These are phyloP conservation scores for Acanthamoeba sp. DNA, from an alignment of 208 protist species.

Conservation along the genomic window DNA sequence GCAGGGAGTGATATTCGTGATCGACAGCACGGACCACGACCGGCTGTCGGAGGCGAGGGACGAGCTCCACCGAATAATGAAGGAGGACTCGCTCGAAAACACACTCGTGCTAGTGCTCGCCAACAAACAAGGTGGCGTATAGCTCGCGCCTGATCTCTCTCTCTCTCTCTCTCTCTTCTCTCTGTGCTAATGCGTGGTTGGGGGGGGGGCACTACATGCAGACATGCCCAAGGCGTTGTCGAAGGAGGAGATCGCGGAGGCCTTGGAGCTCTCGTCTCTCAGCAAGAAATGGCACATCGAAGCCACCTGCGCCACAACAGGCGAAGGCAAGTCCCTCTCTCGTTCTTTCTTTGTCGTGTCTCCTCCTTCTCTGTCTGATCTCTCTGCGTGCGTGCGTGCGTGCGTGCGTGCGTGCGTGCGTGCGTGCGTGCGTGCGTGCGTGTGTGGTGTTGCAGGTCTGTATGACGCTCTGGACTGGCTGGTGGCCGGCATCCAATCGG, in stretches of 20 bases:
- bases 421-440: not conserved
- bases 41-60: slow-evolving; percentile 87
- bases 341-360: not conserved
- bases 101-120: slow-evolving; percentile 90
- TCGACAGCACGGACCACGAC: slow-evolving; percentile 90
- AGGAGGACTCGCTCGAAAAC: slow-evolving; percentile 90
- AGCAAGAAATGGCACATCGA: slow-evolving; percentile 80
- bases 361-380: not conserved
- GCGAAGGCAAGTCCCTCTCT: not conserved
- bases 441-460: not conserved
- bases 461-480: slow-evolving; percentile 40
- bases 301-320: slow-evolving; percentile 13
- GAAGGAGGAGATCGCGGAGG: slow-evolving; percentile 90
- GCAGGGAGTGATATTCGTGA: slow-evolving; percentile 91
- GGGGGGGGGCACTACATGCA: not conserved
- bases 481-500: slow-evolving; percentile 5
- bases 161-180: no score
- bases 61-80: slow-evolving; percentile 89
- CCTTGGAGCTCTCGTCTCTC: slow-evolving; percentile 87
- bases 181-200: no score
- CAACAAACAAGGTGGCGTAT: slow-evolving; percentile 93
- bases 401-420: not conserved
- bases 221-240: slow-evolving; percentile 93
- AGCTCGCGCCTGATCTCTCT: no score
- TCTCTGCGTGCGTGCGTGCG: not conserved